phyloP scores from a whole-genome alignment of 345 rosid species.

The Bruguiera parviflora region DNA sequence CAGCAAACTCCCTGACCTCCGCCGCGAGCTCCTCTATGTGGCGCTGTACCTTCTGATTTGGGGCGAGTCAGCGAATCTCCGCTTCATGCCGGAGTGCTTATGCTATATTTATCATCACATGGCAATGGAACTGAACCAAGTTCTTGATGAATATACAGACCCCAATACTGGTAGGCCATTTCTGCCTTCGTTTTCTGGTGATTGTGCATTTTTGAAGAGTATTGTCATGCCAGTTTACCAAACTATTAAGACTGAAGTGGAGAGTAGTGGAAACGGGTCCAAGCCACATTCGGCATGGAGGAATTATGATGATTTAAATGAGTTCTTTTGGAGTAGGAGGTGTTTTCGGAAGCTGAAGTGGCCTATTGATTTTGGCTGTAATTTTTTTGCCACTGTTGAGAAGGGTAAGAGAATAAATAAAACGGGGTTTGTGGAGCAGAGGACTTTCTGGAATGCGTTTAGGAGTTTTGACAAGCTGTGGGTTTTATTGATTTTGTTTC shows the following conservation, averaged over 20 bases:
- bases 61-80: conserved; percentile 64
- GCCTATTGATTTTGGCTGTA: conserved; percentile 56
- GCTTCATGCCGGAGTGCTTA: conserved; percentile 54
- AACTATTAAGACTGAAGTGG: conserved; percentile 54
- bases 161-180: conserved; percentile 52
- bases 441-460: conserved; percentile 78
- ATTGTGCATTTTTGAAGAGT: conserved; percentile 51
- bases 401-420: conserved; percentile 60
- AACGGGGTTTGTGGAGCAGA: conserved; percentile 87
- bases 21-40: conserved; percentile 53
- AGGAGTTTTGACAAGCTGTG: conserved; percentile 81
- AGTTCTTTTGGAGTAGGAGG: conserved; percentile 86
- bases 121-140: conserved; percentile 48
- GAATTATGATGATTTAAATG: conserved; percentile 86
- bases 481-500: conserved; percentile 65
- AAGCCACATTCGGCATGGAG: conserved; percentile 84
- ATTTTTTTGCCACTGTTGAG: conserved; percentile 36
- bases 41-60: conserved; percentile 50
- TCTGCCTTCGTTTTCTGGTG: conserved; percentile 49
- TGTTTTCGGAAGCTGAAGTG: conserved; percentile 69
- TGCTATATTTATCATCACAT: conserved; percentile 58
- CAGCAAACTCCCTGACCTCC: conserved; percentile 21
- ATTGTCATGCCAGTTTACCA: conserved; percentile 67
- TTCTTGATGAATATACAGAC: conserved; percentile 42
- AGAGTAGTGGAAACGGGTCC: conserved; percentile 63